Conservation (phyloP, 2,329 filamentous ascomycete genomes). For the Cryoendolithus antarcticus region DNA sequence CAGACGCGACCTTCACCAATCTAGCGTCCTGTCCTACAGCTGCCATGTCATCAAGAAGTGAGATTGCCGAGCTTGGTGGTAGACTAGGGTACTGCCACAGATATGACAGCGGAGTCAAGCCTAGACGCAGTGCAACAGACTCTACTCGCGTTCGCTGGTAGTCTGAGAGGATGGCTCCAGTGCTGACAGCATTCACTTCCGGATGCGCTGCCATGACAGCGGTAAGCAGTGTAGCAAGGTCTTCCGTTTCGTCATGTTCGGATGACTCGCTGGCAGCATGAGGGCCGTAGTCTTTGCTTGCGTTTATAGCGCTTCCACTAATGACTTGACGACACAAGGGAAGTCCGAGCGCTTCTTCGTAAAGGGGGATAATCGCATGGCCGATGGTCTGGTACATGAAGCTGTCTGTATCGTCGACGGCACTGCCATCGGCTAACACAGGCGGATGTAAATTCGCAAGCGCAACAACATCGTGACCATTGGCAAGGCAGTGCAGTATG, state of each 20-base stretch:
- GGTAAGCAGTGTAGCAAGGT: constrained; percentile 62
- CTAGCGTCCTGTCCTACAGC: constrained; percentile 68
- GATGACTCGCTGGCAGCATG: constrained; percentile 15
- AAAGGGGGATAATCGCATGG: constrained; percentile 77
- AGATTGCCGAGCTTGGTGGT: constrained; percentile 37
- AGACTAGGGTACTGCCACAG: constrained; percentile 84
- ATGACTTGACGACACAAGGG: constrained; percentile 78
- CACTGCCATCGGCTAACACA: constrained; percentile 9
- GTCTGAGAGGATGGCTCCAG: constrained; percentile 84
- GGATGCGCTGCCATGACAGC: constrained; percentile 58
- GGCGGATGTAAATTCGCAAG: constrained; percentile 75
- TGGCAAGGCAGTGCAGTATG: constrained; percentile 73
- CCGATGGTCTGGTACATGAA: constrained; percentile 99
- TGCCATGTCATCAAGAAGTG: constrained; percentile 70
- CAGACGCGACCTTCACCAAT: constrained; percentile 89
- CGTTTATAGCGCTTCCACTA: constrained; percentile 56
- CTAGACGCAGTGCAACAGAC: constrained; percentile 74
- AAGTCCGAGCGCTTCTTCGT: constrained; percentile 63
- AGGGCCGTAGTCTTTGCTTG: constrained; percentile 55
- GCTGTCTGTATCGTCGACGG: constrained; percentile 65
- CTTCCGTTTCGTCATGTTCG: constrained; percentile 70
- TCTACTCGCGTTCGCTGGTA: constrained; percentile 96
- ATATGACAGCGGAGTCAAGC: constrained; percentile 69
- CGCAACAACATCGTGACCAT: constrained; percentile 76
- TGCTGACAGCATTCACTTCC: constrained; percentile 71